Evolutionary conservation across 2,329 filamentous ascomycete species (phyloP).

Genomic region (Fusarium chlamydosporum): DNA sequence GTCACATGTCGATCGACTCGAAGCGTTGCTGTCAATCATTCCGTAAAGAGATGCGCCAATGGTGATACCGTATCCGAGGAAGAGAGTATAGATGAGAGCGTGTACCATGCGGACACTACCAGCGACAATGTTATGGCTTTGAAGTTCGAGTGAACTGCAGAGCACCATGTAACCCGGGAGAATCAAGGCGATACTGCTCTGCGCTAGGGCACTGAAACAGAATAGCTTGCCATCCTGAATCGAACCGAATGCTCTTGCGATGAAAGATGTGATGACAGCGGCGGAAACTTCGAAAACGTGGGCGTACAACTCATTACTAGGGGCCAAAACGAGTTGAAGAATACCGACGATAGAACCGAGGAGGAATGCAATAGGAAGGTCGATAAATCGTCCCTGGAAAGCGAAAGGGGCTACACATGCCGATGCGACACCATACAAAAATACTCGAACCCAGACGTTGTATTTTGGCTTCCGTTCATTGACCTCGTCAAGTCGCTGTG

Average conservation of each 20-base stretch:
- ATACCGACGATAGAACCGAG: slow-evolving; percentile 81
- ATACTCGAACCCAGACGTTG: slow-evolving; percentile 68
- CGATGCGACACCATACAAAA: slow-evolving; percentile 82
- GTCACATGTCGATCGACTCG: slow-evolving; percentile 60
- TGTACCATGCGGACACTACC: slow-evolving; percentile 83
- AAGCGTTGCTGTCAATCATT: slow-evolving; percentile 70
- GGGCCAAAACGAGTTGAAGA: slow-evolving; percentile 80
- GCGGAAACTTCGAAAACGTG: slow-evolving; percentile 68
- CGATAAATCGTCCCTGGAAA: slow-evolving; percentile 81
- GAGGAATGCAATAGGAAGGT: slow-evolving; percentile 82
- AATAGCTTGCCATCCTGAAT: slow-evolving; percentile 71
- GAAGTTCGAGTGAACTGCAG: slow-evolving; percentile 72
- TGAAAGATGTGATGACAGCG: slow-evolving; percentile 75
- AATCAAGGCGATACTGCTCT: slow-evolving; percentile 82
- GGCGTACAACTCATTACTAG: slow-evolving; percentile 78
- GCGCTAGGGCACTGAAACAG: slow-evolving; percentile 79
- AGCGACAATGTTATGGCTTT: slow-evolving; percentile 77
- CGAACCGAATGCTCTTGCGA: slow-evolving; percentile 78
- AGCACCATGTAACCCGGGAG: slow-evolving; percentile 71
- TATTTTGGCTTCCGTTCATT: slow-evolving; percentile 63
- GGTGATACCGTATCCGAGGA: slow-evolving; percentile 81
- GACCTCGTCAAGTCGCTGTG: slow-evolving; percentile 70
- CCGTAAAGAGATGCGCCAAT: slow-evolving; percentile 77
- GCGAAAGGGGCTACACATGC: slow-evolving; percentile 84
- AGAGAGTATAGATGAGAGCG: slow-evolving; percentile 80